A percentile compares a stretch with the other conserved stretches of the same genome.
Conservation (phyloP, 202 grass and related monocot species). For the Cymbopogon flexuosus region DNA sequence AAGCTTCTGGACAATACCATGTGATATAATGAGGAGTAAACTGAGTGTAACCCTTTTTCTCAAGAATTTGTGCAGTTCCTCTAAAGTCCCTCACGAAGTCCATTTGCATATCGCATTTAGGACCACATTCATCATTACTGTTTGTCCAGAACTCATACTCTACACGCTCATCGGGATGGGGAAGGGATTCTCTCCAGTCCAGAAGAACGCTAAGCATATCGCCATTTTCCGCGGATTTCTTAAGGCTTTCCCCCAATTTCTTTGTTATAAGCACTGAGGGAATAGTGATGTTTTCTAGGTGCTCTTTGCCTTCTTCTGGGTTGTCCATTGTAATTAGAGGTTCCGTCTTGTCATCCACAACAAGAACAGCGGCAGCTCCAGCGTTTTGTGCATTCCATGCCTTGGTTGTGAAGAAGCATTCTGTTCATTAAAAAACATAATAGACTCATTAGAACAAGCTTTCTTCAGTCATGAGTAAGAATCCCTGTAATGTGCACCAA, state of each 20-base stretch:
- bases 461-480: background rate
- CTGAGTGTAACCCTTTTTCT: slow-evolving; percentile 77
- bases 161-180: slow-evolving; percentile 84
- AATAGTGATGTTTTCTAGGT: slow-evolving; percentile 77
- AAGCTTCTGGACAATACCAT: slow-evolving; percentile 85
- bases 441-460: background rate
- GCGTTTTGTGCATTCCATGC: slow-evolving; percentile 84
- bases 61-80: slow-evolving; percentile 74
- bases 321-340: slow-evolving; percentile 89
- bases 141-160: slow-evolving; percentile 96
- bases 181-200: slow-evolving; percentile 84
- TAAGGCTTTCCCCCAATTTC: slow-evolving; percentile 57
- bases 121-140: slow-evolving; percentile 85
- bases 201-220: slow-evolving; percentile 76
- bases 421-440: slow-evolving; percentile 41
- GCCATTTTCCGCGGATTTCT: slow-evolving; percentile 53
- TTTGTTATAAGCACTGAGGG: slow-evolving; percentile 79
- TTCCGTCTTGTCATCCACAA: slow-evolving; percentile 58
- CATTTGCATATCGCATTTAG: slow-evolving; percentile 91
- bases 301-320: slow-evolving; percentile 60
- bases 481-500: background rate
- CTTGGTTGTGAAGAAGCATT: slow-evolving; percentile 84
- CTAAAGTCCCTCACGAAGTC: slow-evolving; percentile 77
- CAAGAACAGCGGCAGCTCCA: slow-evolving; percentile 77
- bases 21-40: slow-evolving; percentile 94